Evolutionary conservation across 306 rosid species (phyloP).

Genomic region (Gynostemma pentaphyllum): DNA sequence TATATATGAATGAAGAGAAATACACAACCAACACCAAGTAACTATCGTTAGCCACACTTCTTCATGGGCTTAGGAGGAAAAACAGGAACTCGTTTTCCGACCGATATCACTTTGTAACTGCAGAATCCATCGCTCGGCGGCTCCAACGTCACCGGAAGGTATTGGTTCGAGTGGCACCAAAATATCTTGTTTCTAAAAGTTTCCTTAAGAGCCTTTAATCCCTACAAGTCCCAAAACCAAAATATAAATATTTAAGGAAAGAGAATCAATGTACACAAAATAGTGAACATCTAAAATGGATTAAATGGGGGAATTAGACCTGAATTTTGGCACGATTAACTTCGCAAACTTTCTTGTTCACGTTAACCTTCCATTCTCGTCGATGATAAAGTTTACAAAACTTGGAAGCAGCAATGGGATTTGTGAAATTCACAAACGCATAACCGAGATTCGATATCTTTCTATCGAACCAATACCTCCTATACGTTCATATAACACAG

Average conservation of each 20-base stretch:
- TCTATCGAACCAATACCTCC: background rate
- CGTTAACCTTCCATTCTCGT: background rate
- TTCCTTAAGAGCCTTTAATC: background rate
- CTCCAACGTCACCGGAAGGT: background rate
- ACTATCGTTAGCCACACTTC: background rate
- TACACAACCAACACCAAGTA: too few species aligned
- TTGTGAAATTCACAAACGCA: constrained; percentile 12
- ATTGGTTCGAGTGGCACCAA: constrained; percentile 8
- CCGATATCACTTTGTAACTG: background rate
- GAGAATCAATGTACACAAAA: background rate
- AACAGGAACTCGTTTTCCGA: background rate
- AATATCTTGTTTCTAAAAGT: constrained; percentile 1
- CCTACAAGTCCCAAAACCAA: background rate
- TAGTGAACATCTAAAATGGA: background rate
- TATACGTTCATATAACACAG: background rate
- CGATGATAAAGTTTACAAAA: background rate
- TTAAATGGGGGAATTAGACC: background rate
- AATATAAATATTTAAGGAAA: background rate
- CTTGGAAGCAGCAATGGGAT: constrained; percentile 1
- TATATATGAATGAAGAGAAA: too few species aligned
- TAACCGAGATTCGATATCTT: constrained; percentile 10
- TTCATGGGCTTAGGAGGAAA: background rate
- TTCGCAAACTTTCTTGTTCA: constrained; percentile 12
- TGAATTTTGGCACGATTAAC: background rate
- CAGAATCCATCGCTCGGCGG: constrained; percentile 11